Evolutionary conservation across 2,329 filamentous ascomycete genomes (phyloP).

Genomic region (Diaporthe citrichinensis): DNA sequence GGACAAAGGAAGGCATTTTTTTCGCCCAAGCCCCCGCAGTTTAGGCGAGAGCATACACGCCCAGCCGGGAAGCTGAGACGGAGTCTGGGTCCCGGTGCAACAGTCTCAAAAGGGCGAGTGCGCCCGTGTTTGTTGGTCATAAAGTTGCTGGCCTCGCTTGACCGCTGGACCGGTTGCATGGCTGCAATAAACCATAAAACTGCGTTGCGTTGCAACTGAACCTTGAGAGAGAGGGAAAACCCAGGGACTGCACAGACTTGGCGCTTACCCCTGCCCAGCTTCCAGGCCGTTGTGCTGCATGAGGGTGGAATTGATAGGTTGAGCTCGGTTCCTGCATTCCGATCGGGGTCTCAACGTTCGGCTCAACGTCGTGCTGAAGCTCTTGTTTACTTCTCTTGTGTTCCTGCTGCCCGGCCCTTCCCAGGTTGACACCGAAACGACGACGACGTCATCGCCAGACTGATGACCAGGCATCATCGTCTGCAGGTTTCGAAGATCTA

Average conservation of each 20-base stretch:
- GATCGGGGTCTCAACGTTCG: background rate
- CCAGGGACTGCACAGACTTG: slow-evolving; percentile 12
- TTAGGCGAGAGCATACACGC: background rate
- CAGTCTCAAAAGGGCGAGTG: slow-evolving; percentile 1
- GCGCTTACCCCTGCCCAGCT: background rate
- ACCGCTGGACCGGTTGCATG: background rate
- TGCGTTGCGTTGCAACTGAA: background rate
- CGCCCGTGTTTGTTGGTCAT: background rate
- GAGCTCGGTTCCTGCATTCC: slow-evolving; percentile 27
- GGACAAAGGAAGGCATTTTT: background rate
- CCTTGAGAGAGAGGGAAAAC: background rate
- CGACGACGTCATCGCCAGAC: background rate
- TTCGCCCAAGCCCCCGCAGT: background rate
- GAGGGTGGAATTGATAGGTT: background rate
- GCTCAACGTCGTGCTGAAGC: background rate
- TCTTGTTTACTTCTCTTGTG: background rate
- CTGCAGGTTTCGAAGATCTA: background rate
- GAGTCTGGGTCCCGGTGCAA: background rate
- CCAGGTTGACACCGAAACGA: background rate
- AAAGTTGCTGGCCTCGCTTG: background rate
- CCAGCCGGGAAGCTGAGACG: slow-evolving; percentile 4
- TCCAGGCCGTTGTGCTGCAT: slow-evolving; percentile 1
- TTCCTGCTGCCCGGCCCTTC: background rate
- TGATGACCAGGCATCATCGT: background rate
- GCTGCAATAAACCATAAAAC: background rate